Conservation (phyloP, 2,329 filamentous ascomycete genomes). For the Alternaria novae-zelandiae region DNA sequence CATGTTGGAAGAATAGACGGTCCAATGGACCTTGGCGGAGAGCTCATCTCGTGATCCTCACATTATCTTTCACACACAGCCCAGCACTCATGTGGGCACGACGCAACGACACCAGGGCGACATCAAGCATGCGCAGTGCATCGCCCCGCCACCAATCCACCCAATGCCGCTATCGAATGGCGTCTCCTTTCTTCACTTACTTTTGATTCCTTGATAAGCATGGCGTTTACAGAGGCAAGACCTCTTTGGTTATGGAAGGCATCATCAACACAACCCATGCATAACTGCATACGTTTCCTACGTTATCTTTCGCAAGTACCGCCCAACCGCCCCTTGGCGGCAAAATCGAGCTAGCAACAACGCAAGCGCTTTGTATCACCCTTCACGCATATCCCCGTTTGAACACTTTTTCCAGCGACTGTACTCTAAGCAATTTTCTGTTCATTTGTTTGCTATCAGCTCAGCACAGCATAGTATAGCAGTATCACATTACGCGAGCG, state of each 20-base stretch:
- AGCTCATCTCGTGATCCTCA: conserved; percentile 59
- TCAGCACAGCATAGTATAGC: conserved; percentile 13
- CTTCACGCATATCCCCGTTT: conserved; percentile 23
- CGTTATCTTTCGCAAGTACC: conserved; percentile 1
- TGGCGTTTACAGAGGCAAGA: conserved; percentile 22
- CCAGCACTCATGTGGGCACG: conserved; percentile 21
- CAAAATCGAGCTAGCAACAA: conserved; percentile 18
- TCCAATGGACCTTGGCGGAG: conserved; percentile 70
- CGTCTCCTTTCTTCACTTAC: conserved; percentile 12
- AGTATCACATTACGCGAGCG: conserved; percentile 1
- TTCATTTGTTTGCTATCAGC: conserved; percentile 21
- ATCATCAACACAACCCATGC: conserved; percentile 9
- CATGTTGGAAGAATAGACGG: conserved; percentile 58
- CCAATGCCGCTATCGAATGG: neutral
- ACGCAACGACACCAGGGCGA: conserved; percentile 31
- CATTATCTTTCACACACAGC: conserved; percentile 13
- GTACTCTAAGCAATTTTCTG: conserved; percentile 12
- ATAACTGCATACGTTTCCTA: conserved; percentile 10
- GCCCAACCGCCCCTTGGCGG: conserved; percentile 21
- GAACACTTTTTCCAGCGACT: conserved; percentile 16
- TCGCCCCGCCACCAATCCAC: conserved; percentile 6
- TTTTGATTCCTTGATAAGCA: conserved; percentile 23
- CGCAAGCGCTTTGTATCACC: conserved; percentile 35
- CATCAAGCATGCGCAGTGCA: conserved; percentile 13
- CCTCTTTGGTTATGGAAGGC: conserved; percentile 5